These are phyloP conservation scores for Lodderomyces pseudojiufengensis DNA, from an alignment of 1,139 yeast genomes.

Conservation along the genomic window DNA sequence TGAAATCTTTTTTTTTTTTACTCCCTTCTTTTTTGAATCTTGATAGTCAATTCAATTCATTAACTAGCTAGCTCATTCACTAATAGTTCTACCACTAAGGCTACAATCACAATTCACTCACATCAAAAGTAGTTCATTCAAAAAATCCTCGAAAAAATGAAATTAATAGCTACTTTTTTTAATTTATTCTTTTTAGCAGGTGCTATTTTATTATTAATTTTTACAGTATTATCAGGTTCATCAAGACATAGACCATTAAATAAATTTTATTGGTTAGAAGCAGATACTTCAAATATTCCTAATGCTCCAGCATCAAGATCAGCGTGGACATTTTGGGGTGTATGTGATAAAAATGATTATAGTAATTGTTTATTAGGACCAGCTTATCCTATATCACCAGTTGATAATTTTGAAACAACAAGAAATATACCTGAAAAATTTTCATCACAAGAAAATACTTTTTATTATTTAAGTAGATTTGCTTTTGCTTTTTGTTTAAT, in stretches of 20 bases:
- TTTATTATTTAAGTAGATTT: constrained; percentile 67
- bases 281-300: constrained; percentile 56
- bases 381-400: constrained; percentile 69
- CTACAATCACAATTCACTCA: not conserved
- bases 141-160: constrained; percentile 31
- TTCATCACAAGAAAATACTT: constrained; percentile 52
- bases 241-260: constrained; percentile 58
- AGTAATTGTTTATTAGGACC: constrained; percentile 46
- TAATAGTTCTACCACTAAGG: too few relatives aligned
- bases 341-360: constrained; percentile 46
- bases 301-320: constrained; percentile 49
- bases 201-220: constrained; percentile 53
- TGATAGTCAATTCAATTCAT: too few relatives aligned
- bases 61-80: too few relatives aligned
- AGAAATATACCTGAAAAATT: constrained; percentile 52
- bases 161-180: constrained; percentile 29
- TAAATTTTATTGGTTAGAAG: constrained; percentile 67
- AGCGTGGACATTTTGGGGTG: constrained; percentile 86
- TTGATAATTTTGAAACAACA: constrained; percentile 59
- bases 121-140: constrained; percentile 1
- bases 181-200: constrained; percentile 47
- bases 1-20: constrained; percentile 2
- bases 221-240: constrained; percentile 66
- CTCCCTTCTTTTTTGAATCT: constrained; percentile 1
- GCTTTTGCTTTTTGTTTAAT: constrained; percentile 63